Base-by-base conservation (phyloP, 75 land plant species). In the Isoetes taiwanensis region DNA sequence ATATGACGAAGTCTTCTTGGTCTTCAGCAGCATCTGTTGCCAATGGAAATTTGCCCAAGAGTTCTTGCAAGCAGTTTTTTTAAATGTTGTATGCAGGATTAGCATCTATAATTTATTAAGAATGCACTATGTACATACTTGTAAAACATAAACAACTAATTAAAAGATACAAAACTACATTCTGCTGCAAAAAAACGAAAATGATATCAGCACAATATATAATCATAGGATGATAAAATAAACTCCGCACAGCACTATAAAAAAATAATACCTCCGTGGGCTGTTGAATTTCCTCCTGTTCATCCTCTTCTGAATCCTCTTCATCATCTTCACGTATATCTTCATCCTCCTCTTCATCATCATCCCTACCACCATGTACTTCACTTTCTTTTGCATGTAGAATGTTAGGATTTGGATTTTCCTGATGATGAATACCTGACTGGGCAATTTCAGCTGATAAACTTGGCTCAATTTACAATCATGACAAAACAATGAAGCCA, bases 41-140 rank as follows among this genome's bases (percentile, higher is more conserved):
- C n/a, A 63, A 66, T 35, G 83, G 80, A 58, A 87, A 80, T 42
- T 71, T 68, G 23, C 65, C 64, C 50, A 87, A 69, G 1, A 87
- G 72, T 38, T 74, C 77, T 57, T 80, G 84, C 41, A 87, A 64
- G 40, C 75, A 82, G 55, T 69, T 69, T 24, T 64, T 67, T 10
- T 74, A 70, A n/a, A 75, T 59, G 21, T 65, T 64, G 56, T 71
- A 63, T 14, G 56, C 54, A 23, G 57, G 59, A 61, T 75, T n/a
- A n/a, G n/a, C n/a, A n/a, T n/a, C n/a, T n/a, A n/a, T n/a, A n/a
- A n/a, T n/a, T n/a, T n/a, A n/a, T n/a, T n/a, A n/a, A n/a, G n/a
- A n/a, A n/a, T n/a, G n/a, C n/a, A n/a, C 74, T 52, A 53, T 39
- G 40, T 62, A 63, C 64, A 28, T 4, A 64, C 28, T 29, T 32